Conservation (phyloP, 371 early-diverging fungal species). For the Batrachochytrium dendrobatidis region DNA sequence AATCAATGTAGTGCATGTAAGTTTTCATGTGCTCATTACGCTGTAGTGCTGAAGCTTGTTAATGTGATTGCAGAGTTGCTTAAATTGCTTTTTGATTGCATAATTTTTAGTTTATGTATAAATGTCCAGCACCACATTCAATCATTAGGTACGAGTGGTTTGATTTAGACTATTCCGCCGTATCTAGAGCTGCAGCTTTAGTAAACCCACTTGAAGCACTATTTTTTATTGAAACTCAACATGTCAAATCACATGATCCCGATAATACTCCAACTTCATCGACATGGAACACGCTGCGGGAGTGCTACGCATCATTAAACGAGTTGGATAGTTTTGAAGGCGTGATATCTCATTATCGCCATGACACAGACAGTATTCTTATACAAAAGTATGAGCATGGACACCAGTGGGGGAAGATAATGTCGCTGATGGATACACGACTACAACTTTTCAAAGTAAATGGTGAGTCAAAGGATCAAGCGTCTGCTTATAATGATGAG, state of each 20-base stretch:
- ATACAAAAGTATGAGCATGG: slow-evolving; percentile 20
- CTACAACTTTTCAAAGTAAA: slow-evolving; percentile 13
- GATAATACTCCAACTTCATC: too few species aligned
- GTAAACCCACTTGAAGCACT: slow-evolving; percentile 6
- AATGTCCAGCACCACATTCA: neutral
- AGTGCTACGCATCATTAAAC: slow-evolving; percentile 17
- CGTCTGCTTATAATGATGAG: neutral
- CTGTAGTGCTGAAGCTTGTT: too few species aligned
- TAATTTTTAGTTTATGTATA: neutral
- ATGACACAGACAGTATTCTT: slow-evolving; percentile 8
- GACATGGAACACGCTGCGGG: slow-evolving; percentile 8
- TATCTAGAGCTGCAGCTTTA: slow-evolving; percentile 14
- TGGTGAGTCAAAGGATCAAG: slow-evolving; percentile 7
- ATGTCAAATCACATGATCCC: neutral
- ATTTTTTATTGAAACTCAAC: neutral
- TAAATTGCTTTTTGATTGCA: too few species aligned
- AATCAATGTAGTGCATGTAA: slow-evolving; percentile 10
- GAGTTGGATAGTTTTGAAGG: slow-evolving; percentile 33
- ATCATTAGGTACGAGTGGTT: slow-evolving; percentile 19
- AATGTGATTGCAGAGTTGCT: too few species aligned
- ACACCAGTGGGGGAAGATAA: slow-evolving; percentile 17
- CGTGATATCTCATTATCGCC: slow-evolving; percentile 16
- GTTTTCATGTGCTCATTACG: neutral
- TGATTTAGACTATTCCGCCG: slow-evolving; percentile 17
- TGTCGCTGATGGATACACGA: slow-evolving; percentile 14